Evolutionary conservation across 805 yeast genomes (phyloP).

Genomic region (Candida anglica): DNA sequence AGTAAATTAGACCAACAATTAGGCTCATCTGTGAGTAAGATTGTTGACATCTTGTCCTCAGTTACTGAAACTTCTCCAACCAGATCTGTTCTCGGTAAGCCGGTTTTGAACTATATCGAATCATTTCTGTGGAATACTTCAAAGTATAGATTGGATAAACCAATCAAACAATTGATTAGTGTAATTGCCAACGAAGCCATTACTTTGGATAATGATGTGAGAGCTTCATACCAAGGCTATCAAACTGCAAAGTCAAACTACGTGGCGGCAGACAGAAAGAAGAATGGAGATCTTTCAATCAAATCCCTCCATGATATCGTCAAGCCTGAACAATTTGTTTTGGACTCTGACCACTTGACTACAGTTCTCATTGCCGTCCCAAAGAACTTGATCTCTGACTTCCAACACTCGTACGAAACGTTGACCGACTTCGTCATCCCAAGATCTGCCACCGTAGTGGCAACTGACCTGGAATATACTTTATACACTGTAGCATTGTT

Average conservation of each 20-base stretch:
- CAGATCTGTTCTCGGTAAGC: constrained; percentile 38
- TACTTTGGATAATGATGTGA: constrained; percentile 81
- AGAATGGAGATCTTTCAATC: constrained; percentile 89
- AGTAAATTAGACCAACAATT: constrained; percentile 79
- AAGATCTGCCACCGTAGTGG: constrained; percentile 69
- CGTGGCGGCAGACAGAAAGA: constrained; percentile 86
- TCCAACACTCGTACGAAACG: constrained; percentile 70
- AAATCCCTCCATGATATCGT: constrained; percentile 89
- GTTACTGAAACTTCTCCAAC: constrained; percentile 14
- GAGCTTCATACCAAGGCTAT: constrained; percentile 69
- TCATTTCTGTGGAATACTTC: constrained; percentile 84
- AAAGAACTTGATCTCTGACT: constrained; percentile 53
- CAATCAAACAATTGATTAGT: constrained; percentile 72
- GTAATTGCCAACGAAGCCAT: constrained; percentile 72
- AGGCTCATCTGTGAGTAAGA: constrained; percentile 63
- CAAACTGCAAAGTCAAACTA: constrained; percentile 79
- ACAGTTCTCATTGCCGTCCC: constrained; percentile 92
- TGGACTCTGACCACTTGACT: constrained; percentile 79
- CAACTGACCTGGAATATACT: constrained; percentile 68
- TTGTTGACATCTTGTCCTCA: constrained; percentile 64
- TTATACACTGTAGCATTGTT: constrained; percentile 80
- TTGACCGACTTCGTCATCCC: constrained; percentile 84
- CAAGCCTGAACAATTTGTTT: constrained; percentile 74
- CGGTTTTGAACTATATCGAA: constrained; percentile 63
- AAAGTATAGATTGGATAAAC: constrained; percentile 79